These are phyloP conservation scores for Zelopaecilomyces penicillatus DNA, from an alignment of 2,329 filamentous ascomycete genomes.

Conservation along the genomic window DNA sequence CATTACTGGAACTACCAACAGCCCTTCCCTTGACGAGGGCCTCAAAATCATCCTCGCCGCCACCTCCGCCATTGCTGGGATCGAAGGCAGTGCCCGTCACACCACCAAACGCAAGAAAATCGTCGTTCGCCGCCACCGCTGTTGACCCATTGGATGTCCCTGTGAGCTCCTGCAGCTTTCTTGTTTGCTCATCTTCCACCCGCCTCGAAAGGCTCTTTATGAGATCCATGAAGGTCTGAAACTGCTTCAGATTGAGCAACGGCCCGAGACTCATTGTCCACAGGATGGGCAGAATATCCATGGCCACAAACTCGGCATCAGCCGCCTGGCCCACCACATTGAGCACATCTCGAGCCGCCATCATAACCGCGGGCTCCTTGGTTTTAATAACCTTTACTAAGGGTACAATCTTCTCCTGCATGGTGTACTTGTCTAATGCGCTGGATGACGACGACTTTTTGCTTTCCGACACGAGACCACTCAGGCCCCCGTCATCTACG, in stretches of 20 bases:
- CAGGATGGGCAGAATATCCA: constrained; percentile 80
- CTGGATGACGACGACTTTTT: constrained; percentile 60
- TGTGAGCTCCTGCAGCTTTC: constrained; percentile 78
- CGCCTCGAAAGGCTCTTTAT: constrained; percentile 72
- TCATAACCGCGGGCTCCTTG: constrained; percentile 95
- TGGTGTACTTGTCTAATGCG: constrained; percentile 92
- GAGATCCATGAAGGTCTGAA: constrained; percentile 80
- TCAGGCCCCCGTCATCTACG: constrained; percentile 59
- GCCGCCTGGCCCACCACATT: constrained; percentile 72
- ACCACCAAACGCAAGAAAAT: constrained; percentile 64
- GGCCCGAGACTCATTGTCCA: constrained; percentile 92
- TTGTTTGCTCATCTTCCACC: constrained; percentile 82
- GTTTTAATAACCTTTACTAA: constrained; percentile 90
- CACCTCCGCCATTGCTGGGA: constrained; percentile 40
- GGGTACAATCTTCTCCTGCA: constrained; percentile 94
- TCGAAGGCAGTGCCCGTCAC: constrained; percentile 54
- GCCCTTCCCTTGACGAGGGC: constrained; percentile 69
- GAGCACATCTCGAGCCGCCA: constrained; percentile 80
- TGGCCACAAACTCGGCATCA: constrained; percentile 84
- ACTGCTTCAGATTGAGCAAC: constrained; percentile 77
- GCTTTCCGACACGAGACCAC: constrained; percentile 56
- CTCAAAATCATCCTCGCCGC: constrained; percentile 71
- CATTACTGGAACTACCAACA: constrained; percentile 23
- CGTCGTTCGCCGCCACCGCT: constrained; percentile 45
- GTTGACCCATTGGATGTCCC: constrained; percentile 43